phyloP scores from a whole-genome alignment of 176 grass and related monocot genomes.

The Areca catechu region DNA sequence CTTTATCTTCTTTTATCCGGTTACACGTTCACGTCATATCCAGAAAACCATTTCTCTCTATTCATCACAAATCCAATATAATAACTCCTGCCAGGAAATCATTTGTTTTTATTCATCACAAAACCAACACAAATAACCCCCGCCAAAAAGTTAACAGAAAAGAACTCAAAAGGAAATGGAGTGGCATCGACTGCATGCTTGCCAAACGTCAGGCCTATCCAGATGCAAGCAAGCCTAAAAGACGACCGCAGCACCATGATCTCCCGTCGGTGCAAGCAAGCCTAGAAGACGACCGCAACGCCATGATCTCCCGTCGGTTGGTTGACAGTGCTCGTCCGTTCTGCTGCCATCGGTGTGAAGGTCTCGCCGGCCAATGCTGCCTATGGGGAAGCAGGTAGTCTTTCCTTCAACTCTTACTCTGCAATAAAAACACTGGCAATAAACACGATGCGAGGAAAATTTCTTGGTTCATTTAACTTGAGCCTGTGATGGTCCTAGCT shows the following conservation, averaged over 20 bases:
- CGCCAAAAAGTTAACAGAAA: no score
- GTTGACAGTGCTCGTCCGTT: conserved; percentile 66
- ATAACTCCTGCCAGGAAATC: neutral
- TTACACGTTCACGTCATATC: no score
- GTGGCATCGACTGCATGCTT: conserved; percentile 82
- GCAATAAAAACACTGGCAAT: no score
- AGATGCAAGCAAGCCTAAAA: conserved; percentile 9
- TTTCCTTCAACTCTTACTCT: neutral
- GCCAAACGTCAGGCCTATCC: conserved; percentile 13
- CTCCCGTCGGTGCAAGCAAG: conserved; percentile 38
- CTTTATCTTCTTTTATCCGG: conserved; percentile 57
- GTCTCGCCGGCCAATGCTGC: conserved; percentile 68
- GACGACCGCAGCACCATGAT: conserved; percentile 17
- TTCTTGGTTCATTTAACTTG: no score
- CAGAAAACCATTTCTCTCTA: conserved; percentile 11
- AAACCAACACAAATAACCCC: no score
- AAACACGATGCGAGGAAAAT: no score
- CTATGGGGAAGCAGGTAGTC: conserved; percentile 80
- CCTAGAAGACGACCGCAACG: conserved; percentile 1
- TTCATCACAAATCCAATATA: conserved; percentile 17
- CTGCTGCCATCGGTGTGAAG: conserved; percentile 44
- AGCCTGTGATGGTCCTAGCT: no score
- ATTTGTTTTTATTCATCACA: no score
- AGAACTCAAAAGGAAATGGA: no score
- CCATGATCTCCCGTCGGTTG: conserved; percentile 42